Base-by-base conservation (phyloP, 768 basidiomycete genomes). In the Kwoniella bestiolae region DNA sequence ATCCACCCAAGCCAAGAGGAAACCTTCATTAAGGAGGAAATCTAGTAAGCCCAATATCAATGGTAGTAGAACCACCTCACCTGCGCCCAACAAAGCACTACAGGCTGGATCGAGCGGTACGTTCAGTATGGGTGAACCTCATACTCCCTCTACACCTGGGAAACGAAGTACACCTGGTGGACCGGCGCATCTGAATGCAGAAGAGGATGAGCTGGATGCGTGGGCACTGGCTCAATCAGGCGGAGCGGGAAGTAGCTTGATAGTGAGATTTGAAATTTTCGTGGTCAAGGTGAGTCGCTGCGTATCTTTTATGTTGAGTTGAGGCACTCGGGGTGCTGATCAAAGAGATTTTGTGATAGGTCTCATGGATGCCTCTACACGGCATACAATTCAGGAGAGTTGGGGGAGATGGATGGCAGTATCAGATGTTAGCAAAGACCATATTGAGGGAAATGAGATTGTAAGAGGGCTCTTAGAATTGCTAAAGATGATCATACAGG, bases 241-340 rank as follows among this genome's bases (percentile, higher is more conserved):
- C 3, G 74, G 70, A 77, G 88, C 88, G 28, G 87, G 87, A 63
- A 91, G 88, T 80, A 87, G 87, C 46, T 79, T 98, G 67, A 89
- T 91, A 68, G 95, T 99, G 11, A 86, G 92, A 67, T 99, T 98
- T 80, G 95, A 99, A 82, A 91, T 98, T 65, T 94, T 90, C 79
- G 90, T 99, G 70, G 92, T 99, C 79, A 97, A 97, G 87, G 66
- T 67, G 53, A 62, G 66, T 67, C 23, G n/a, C n/a, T n/a, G 18
- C 12, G 5, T 9, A 18, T 52, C 2, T 52, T 16, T 12, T 8
- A 49, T 28, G 47, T 26, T 44, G 56, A 0, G 12, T n/a, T 1
- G 34, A 14, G 21, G 26, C 18, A n/a, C 3, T 26, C n/a, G 1
- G 25, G 7, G 31, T 34, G 31, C n/a, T 41, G n/a, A 34, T 38